These are phyloP conservation scores for Epichloe glyceriae DNA, from an alignment of 2,329 filamentous ascomycete genomes.

Conservation along the genomic window DNA sequence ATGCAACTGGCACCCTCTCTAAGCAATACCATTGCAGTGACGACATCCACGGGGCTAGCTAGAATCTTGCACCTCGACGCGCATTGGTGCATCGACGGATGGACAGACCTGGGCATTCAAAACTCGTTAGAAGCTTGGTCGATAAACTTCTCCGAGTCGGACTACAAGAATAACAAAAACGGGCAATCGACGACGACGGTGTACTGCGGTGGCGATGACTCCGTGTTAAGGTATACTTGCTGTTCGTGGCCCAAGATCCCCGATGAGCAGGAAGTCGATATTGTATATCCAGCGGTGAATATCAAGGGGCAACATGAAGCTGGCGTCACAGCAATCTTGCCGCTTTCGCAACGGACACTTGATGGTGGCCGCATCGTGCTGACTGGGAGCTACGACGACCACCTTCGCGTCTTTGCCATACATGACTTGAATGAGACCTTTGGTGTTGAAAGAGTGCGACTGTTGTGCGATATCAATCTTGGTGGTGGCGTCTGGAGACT, in stretches of 20 bases:
- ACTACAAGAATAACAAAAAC: conserved; percentile 3
- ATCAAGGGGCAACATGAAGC: conserved; percentile 51
- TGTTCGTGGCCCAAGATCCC: conserved; percentile 14
- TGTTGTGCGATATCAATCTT: conserved; percentile 53
- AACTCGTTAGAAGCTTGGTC: conserved; percentile 63
- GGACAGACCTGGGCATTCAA: conserved; percentile 26
- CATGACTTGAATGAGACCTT: conserved; percentile 27
- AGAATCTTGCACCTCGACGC: conserved; percentile 37
- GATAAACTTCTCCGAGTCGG: conserved; percentile 40
- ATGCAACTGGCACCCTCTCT: conserved; percentile 54
- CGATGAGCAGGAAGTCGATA: conserved; percentile 6
- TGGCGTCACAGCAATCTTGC: conserved; percentile 78
- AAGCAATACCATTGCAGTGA: conserved; percentile 48
- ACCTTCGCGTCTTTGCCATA: conserved; percentile 53
- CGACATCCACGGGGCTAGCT: conserved; percentile 56
- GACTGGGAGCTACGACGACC: conserved; percentile 88
- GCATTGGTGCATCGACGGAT: conserved; percentile 24
- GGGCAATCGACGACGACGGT: conserved; percentile 25
- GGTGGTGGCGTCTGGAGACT: conserved; percentile 82
- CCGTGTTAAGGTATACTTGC: conserved; percentile 37
- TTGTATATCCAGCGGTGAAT: conserved; percentile 11
- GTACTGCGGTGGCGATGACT: conserved; percentile 68
- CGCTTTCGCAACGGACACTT: conserved; percentile 34
- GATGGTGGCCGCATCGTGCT: conserved; percentile 47
- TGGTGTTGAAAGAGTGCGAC: conserved; percentile 27